A percentile compares a stretch with the other conserved stretches of the same genome.
Conservation (phyloP, 441 rosid species). For the Viola pubescens region DNA sequence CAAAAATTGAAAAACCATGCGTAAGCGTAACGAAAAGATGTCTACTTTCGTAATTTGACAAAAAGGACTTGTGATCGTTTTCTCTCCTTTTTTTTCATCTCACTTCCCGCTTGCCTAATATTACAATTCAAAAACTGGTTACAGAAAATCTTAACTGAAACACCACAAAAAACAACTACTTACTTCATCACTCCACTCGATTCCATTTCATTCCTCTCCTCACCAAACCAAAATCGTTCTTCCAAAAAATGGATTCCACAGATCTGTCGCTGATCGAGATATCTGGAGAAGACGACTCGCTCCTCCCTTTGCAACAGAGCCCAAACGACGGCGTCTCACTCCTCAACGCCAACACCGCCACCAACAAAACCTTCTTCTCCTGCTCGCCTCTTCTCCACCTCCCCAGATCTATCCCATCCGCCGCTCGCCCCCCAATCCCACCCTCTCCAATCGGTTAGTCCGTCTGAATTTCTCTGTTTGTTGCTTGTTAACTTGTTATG, state of each 20-base stretch:
- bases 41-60: background rate
- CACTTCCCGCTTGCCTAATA: too few species aligned
- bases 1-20: too few species aligned
- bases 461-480: background rate
- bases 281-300: constrained; percentile 55
- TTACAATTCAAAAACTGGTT: too few species aligned
- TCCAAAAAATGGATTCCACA: constrained; percentile 30
- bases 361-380: constrained; percentile 29
- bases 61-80: too few species aligned
- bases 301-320: constrained; percentile 27
- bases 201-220: background rate
- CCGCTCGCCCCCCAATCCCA: background rate
- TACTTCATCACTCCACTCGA: background rate
- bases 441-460: constrained; percentile 33
- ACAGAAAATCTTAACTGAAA: too few species aligned
- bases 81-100: too few species aligned
- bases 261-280: constrained; percentile 55
- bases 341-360: constrained; percentile 1
- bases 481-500: background rate
- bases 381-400: constrained; percentile 67
- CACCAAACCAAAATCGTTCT: background rate
- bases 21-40: background rate
- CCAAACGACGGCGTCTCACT: constrained; percentile 24
- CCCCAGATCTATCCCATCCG: constrained; percentile 35
- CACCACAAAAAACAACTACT: too few species aligned